These are phyloP conservation scores for Sistotremastrum niveocremeum DNA, from an alignment of 768 basidiomycete species.

Conservation along the genomic window DNA sequence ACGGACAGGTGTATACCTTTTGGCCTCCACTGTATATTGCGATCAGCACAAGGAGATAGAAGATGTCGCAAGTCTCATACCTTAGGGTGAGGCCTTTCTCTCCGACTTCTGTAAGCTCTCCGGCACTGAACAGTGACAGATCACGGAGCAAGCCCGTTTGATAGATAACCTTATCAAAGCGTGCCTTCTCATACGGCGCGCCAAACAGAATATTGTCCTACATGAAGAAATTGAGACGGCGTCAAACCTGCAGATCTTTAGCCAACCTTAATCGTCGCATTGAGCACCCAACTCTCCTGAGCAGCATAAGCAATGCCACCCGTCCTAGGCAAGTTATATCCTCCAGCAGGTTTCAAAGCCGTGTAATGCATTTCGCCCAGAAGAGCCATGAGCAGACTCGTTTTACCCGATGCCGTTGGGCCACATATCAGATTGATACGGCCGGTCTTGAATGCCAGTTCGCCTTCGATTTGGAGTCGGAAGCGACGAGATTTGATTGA, in stretches of 20 bases:
- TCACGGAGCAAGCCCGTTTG: slow-evolving; percentile 23
- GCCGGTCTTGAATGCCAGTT: slow-evolving; percentile 3
- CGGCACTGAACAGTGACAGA: slow-evolving; percentile 19
- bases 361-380: slow-evolving; percentile 19
- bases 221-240: background rate
- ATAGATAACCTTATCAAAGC: slow-evolving; percentile 26
- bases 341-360: slow-evolving; percentile 19
- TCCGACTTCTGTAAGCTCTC: slow-evolving; percentile 24
- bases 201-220: slow-evolving; percentile 41
- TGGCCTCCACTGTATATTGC: slow-evolving; percentile 22
- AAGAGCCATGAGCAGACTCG: slow-evolving; percentile 1
- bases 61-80: background rate
- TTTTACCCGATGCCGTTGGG: slow-evolving; percentile 4
- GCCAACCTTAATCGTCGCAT: slow-evolving; percentile 33
- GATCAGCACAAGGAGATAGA: background rate
- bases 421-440: slow-evolving; percentile 5
- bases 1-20: slow-evolving; percentile 21
- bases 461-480: slow-evolving; percentile 20
- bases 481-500: slow-evolving; percentile 31
- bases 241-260: too few relatives aligned
- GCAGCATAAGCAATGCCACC: slow-evolving; percentile 34
- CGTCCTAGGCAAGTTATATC: slow-evolving; percentile 28
- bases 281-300: slow-evolving; percentile 37
- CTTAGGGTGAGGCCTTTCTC: slow-evolving; percentile 32
- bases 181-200: slow-evolving; percentile 26